These are phyloP conservation scores for Peronospora tabacina DNA, from an alignment of 352 stramenopile genomes.

Conservation along the genomic window DNA sequence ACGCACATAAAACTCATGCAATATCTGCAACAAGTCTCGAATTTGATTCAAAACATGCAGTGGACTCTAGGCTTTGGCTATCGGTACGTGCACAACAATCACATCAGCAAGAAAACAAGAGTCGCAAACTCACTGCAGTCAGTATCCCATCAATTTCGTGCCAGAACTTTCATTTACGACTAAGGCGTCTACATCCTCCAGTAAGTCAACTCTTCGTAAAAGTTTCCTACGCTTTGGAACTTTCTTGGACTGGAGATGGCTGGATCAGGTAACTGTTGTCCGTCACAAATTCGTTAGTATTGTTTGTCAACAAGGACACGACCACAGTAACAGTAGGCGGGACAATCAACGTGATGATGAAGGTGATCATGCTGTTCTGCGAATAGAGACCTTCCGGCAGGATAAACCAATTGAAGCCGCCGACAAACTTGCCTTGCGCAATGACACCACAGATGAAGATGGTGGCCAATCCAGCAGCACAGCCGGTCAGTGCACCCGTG, in stretches of 20 bases:
- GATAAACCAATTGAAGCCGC: slow-evolving; percentile 70
- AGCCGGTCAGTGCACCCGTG: slow-evolving; percentile 40
- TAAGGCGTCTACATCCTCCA: not conserved
- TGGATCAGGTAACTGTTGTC: slow-evolving; percentile 24
- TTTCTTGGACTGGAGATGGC: slow-evolving; percentile 15
- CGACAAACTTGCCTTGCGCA: slow-evolving; percentile 55
- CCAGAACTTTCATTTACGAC: not conserved
- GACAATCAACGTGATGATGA: slow-evolving; percentile 64
- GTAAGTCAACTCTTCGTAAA: not conserved
- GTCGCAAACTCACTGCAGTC: not conserved
- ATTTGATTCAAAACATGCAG: too few relatives aligned
- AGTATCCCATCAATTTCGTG: not conserved
- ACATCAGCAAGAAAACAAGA: too few relatives aligned
- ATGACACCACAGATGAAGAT: slow-evolving; percentile 64
- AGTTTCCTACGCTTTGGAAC: not conserved
- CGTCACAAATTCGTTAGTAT: slow-evolving; percentile 13
- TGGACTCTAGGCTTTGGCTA: too few relatives aligned
- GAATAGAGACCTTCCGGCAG: slow-evolving; percentile 70
- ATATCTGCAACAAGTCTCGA: too few relatives aligned
- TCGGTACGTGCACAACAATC: too few relatives aligned
- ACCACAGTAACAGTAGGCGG: slow-evolving; percentile 44
- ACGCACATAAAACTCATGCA: too few relatives aligned
- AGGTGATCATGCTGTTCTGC: slow-evolving; percentile 72
- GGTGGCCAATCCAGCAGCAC: slow-evolving; percentile 46
- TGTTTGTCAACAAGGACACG: slow-evolving; percentile 41